Conservation (phyloP, 495 filamentous ascomycete genomes). For the Delitschia confertaspora region DNA sequence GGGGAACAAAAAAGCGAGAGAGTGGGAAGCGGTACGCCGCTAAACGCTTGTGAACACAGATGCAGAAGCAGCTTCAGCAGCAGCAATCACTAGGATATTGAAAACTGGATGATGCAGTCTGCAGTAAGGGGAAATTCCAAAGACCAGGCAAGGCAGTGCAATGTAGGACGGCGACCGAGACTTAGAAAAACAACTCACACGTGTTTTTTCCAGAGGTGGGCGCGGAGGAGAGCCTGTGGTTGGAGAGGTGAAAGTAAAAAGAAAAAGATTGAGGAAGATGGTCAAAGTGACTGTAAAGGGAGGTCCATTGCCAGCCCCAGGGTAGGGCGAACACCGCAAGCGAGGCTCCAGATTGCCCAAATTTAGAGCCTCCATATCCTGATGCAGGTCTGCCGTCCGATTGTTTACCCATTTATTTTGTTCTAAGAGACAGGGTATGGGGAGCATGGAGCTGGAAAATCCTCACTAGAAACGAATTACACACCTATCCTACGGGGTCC, state of each 20-base stretch:
- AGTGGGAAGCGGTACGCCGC: constrained; percentile 8
- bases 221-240: constrained; percentile 1
- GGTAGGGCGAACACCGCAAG: constrained; percentile 17
- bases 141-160: background rate
- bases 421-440: background rate
- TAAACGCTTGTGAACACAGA: constrained; percentile 8
- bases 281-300: constrained; percentile 13
- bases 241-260: constrained; percentile 9
- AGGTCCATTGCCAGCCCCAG: constrained; percentile 12
- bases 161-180: background rate
- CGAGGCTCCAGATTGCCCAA: constrained; percentile 19
- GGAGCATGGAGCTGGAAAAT: too few relatives aligned
- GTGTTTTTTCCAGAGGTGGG: too few relatives aligned
- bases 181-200: background rate
- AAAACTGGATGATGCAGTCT: constrained; percentile 5
- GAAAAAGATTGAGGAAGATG: constrained; percentile 4
- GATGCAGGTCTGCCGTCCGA: constrained; percentile 11
- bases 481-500: too few relatives aligned
- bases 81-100: background rate
- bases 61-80: constrained; percentile 8
- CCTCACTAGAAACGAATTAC: too few relatives aligned
- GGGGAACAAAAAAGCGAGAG: constrained; percentile 5
- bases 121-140: background rate
- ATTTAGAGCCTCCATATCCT: constrained; percentile 14
- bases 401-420: constrained; percentile 13